Base-by-base conservation (phyloP, 140 eudicot genomes). In the Ambrosia hybrid region DNA sequence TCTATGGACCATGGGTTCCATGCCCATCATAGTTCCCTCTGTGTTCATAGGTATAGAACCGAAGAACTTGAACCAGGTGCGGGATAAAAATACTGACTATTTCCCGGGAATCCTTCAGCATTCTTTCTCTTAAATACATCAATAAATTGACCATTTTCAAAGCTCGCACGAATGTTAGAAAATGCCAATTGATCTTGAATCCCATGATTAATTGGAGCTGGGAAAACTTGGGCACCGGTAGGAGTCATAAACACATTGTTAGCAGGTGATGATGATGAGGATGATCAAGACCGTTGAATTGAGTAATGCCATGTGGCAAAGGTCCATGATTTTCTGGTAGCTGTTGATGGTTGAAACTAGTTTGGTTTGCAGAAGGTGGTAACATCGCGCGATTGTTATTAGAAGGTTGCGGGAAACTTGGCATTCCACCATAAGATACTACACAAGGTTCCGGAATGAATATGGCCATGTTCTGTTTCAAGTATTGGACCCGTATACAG, bases 101-200 rank as follows among this genome's bases (percentile, higher is more conserved):
- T 21, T 21, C 26, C 26, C 26, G 26, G 26, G 26, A 21, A 21
- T 21, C 26, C 26, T 21, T 21, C 26, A 21, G 26, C 88, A 38
- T 75, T 84, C 61, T 94, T 94, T 84, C 89, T 84, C 81, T 94
- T 94, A 64, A 76, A 88, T 33, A 74, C 84, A 70, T 93, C 96
- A 70, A 80, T 70, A 75, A 81, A 78, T 17, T 76, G 86, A 53
- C 74, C 78, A 9, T 79, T 66, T 53, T 85, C 97, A 76, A 78
- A 56, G 34, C 68, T 45, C 49, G 84, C 81, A 43, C 71, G 88
- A 73, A 76, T 57, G 82, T 60, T 81, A 10, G 96, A 73, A 73
- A 84, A 80, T 1, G 86, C 80, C 34, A 87, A 73, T 70, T 78
- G 98, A 41, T 89, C 91, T 51, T 61, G 83, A 10, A 85, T 71